Base-by-base conservation (phyloP, 1,284 basidiomycete genomes). In the Trichosporon sp. region DNA sequence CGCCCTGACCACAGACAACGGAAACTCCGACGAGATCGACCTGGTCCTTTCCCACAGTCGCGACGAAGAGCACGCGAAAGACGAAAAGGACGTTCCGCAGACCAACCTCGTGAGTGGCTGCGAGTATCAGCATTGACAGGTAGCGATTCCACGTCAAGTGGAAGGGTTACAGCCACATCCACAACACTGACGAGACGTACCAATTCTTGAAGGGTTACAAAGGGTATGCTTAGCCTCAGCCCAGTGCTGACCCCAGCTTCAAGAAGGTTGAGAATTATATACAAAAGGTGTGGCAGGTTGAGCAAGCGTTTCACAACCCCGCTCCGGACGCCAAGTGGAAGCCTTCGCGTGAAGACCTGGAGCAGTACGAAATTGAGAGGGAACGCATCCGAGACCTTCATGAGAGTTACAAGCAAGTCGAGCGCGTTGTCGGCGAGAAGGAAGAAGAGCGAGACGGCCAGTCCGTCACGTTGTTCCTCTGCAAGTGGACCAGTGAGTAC, bases 231-330 rank as follows among this genome's bases (percentile, higher is more conserved):
- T 1, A 3, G 19, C 38, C 21, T 4, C 19, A 14, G 35, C 4
- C 5, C 32, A 32, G 21, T 32, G 26, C 37, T 37, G 89, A 80
- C 95, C 3, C n/a, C 10, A 73, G 95, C 37, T 88, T 98, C 80
- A 99, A 99, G 85, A 92, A 95, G 70, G 94, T 99, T 71, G 96
- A 98, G 85, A 99, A 99, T 86, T 99, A 99, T 85, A 97, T 99
- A 87, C 96, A 96, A 81, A 89, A 90, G 19, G 84, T 88, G 46
- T 87, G 86, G 82, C 75, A 79, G 88, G 90, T 85, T 0, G 93
- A 93, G 84, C 90, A 93, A 75, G 87, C 89, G 5, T 89, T 90
- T 59, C 86, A 94, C 26, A 68, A 81, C 74, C 80, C 80, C 14
- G 75, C 76, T 16, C 79, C 80, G 1, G 79, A 86, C 85, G 78